Evolutionary conservation across 306 rosid species (phyloP), one percentile per base, ranked within the genome.

Genomic region (Notholithocarpus densiflorus): DNA sequence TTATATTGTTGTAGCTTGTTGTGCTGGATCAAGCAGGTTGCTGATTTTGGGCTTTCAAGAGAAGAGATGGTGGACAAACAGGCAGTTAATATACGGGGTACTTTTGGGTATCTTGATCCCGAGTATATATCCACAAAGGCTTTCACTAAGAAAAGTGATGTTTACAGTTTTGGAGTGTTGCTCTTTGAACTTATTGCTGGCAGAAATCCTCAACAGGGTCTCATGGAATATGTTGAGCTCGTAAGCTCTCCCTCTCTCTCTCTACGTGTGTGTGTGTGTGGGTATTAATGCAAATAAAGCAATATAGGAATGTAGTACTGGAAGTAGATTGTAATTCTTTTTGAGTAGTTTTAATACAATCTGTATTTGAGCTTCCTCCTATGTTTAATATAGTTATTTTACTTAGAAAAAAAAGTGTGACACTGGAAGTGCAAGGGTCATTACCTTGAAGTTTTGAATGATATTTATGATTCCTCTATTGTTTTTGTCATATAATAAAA

Each of bases 21-120:
- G 68, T 75, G 72, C 52, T 76, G 82, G 69, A 71, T 83, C 82
- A 64, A 80, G 75, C 88, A 96, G 99, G 99, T 96, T 17, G 96
- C 99, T 27, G 99, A 96, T 84, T 93, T 96, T 79, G 99, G 99
- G 77, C 97, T 96, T 68, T 96, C 99, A 24, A 87, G 99, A 87
- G 99, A 91, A 81, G 99, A 96, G 85, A 90, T 86, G 94, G 96
- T 90, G 76, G 96, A 91, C 70, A 89, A 76, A 78, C 96, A 93
- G 31, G 99, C 90, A 4, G 97, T 92, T 53, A 81, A 88, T 65
- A 77, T 96, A 24, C 87, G 93, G 43, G 99, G 99, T 10, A 96
- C 98, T 74, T 96, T 90, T 37, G 99, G 99, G 17, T 96, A 96
- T 84, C 93, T 96, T 52, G 99, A 96, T 69, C 99, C 99, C 0